Conservation (phyloP, 2,329 filamentous ascomycete species). For the Dothiorella sarmentorum region DNA sequence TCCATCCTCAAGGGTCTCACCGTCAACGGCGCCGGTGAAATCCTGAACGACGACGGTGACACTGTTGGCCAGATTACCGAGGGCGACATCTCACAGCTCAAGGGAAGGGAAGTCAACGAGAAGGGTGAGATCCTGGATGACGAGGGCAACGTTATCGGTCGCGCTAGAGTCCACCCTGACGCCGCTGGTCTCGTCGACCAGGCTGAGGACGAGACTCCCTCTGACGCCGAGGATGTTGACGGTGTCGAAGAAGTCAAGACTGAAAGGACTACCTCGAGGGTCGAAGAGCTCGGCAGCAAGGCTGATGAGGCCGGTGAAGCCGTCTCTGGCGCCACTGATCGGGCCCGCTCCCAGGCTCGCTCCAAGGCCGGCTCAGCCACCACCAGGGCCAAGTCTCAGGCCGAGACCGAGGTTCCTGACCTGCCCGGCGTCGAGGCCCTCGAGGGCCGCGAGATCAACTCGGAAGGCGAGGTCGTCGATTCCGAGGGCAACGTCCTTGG, state of each 20-base stretch:
- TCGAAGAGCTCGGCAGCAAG: background rate
- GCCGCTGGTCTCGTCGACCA: conserved; percentile 38
- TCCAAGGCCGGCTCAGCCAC: conserved; percentile 24
- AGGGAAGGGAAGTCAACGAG: conserved; percentile 50
- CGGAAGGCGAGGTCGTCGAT: conserved; percentile 48
- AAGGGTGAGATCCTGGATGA: conserved; percentile 55
- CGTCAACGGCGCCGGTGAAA: conserved; percentile 45
- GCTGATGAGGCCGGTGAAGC: conserved; percentile 23
- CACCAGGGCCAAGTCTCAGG: conserved; percentile 27
- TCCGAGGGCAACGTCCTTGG: conserved; percentile 50
- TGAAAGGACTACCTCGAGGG: background rate
- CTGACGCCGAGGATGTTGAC: conserved; percentile 25
- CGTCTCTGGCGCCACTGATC: conserved; percentile 26
- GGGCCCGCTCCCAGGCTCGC: conserved; percentile 22
- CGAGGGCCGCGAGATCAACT: conserved; percentile 50
- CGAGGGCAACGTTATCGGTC: conserved; percentile 52
- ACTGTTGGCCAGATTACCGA: conserved; percentile 48
- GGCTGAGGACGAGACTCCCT: conserved; percentile 29
- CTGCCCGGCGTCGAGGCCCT: conserved; percentile 52
- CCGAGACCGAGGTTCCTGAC: conserved; percentile 34
- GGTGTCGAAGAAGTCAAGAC: conserved; percentile 2
- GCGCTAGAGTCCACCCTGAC: conserved; percentile 49
- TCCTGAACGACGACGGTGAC: conserved; percentile 51
- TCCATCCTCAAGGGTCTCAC: conserved; percentile 48
- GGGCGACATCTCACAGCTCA: conserved; percentile 47